These are phyloP conservation scores for Magnaporthales sp. DNA, from an alignment of 2,329 filamentous ascomycete genomes.

Conservation along the genomic window DNA sequence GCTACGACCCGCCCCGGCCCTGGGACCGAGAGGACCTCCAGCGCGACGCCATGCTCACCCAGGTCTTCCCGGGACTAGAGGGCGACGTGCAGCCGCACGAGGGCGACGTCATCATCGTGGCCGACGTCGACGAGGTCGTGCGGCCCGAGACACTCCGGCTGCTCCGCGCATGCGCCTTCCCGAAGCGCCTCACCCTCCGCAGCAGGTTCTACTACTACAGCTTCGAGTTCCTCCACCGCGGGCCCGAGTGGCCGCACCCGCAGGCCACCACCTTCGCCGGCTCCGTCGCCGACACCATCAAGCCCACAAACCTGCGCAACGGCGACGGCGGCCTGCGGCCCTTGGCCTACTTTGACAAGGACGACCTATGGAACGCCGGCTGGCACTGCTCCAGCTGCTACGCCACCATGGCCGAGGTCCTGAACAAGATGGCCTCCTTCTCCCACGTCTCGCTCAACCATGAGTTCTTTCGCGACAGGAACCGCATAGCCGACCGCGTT, in stretches of 20 bases:
- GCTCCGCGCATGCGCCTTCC: conserved; percentile 42
- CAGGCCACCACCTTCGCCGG: conserved; percentile 45
- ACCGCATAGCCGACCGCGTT: conserved; percentile 40
- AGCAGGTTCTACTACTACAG: conserved; percentile 49
- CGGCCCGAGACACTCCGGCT: conserved; percentile 39
- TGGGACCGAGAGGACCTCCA: conserved; percentile 42
- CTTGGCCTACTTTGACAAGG: conserved; percentile 31
- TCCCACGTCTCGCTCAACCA: conserved; percentile 46
- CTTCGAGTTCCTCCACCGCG: conserved; percentile 42
- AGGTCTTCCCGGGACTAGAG: conserved; percentile 41
- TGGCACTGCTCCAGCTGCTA: conserved; percentile 60
- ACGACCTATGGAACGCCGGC: conserved; percentile 36
- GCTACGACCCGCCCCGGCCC: conserved; percentile 27
- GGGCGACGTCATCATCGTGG: conserved; percentile 49
- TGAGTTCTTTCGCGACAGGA: conserved; percentile 34
- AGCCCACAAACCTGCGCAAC: conserved; percentile 43
- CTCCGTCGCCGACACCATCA: conserved; percentile 31
- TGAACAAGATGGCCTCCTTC: conserved; percentile 47
- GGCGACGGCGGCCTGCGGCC: conserved; percentile 31
- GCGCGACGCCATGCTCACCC: conserved; percentile 46
- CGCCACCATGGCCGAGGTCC: conserved; percentile 42
- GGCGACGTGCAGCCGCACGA: conserved; percentile 27
- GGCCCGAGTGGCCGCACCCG: conserved; percentile 45
- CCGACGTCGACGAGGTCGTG: conserved; percentile 53
- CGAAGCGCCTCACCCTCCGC: conserved; percentile 40